phyloP scores from a whole-genome alignment of 768 basidiomycete genomes.

The Psilocybe tampanensis region DNA sequence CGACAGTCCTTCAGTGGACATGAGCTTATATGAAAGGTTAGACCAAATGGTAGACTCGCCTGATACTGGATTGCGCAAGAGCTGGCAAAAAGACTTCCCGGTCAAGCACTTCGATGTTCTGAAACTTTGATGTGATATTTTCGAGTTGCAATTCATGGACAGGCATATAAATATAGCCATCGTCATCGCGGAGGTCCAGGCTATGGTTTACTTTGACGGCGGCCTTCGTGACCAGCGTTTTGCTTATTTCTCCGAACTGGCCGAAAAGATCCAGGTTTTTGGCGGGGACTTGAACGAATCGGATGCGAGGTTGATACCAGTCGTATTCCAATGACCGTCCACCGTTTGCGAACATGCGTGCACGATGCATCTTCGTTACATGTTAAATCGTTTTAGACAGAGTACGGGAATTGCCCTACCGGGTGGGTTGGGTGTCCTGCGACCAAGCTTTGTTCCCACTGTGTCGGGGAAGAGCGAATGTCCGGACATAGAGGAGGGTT shows the following conservation, averaged over 20 bases:
- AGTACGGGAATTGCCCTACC: slow-evolving; percentile 26
- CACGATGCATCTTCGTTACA: slow-evolving; percentile 53
- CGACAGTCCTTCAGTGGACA: slow-evolving; percentile 41
- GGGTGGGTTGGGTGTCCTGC: slow-evolving; percentile 65
- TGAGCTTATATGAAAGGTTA: slow-evolving; percentile 2
- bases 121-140: slow-evolving; percentile 45
- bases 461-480: slow-evolving; percentile 42
- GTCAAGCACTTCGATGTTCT: slow-evolving; percentile 42
- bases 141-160: slow-evolving; percentile 56
- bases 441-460: slow-evolving; percentile 62
- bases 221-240: slow-evolving; percentile 34
- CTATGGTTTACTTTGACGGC: slow-evolving; percentile 28
- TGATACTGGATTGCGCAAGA: slow-evolving; percentile 54
- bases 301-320: slow-evolving; percentile 56
- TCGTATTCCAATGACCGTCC: slow-evolving; percentile 40
- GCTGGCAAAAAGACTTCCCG: slow-evolving; percentile 44
- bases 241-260: slow-evolving; percentile 40
- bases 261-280: slow-evolving; percentile 42
- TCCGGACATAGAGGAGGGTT: slow-evolving; percentile 48
- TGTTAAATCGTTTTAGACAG: too few relatives aligned
- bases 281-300: slow-evolving; percentile 45
- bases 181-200: slow-evolving; percentile 28
- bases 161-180: slow-evolving; percentile 43
- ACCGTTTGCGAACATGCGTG: slow-evolving; percentile 39
- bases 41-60: slow-evolving; percentile 31